Evolutionary conservation across 106 monocot species (phyloP), one percentile per base, ranked within the genome.

Genomic region (Triglochin maritima): DNA sequence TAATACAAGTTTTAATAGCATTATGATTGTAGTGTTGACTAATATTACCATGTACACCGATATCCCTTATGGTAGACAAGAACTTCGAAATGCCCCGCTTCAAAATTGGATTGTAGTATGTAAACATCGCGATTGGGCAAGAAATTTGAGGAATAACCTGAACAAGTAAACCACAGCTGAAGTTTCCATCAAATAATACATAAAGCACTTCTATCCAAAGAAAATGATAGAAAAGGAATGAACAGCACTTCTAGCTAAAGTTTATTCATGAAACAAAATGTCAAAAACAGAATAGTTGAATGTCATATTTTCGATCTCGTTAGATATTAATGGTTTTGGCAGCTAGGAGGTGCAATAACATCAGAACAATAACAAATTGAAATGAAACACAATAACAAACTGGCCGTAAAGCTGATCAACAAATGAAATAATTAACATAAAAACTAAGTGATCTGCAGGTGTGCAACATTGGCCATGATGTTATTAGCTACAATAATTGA

Each of bases 71-170:
- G 49, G 74, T 79, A 60, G 81, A 79, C 85, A 96, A 85, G 76
- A 96, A 96, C 47, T 87, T 76, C 54, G 60, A 79, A 49, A 80
- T 69, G 17, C 95, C 87, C 62, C 81, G 90, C 74, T 96, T 96
- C 76, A 96, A 72, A 56, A 96, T 96, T 13, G 87, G 95, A 61
- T 96, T 96, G 73, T 96, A 96, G 81, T 96, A 96, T 58, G 90
- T 58, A 71, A 90, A 96, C 3, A 96, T 68, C 42, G 87, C 90
- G 72, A 96, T 73, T 47, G 95, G 95, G 63, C 90, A 88, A 13
- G 95, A 90, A 43, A 96, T 62, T 69, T 96, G 86, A 64, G 95
- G 95, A 61, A 84, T 55, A 46, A 87, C 82, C 93, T 94, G 78
- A 29, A 1, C 9, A 11, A 52, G 11, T 8, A 52, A 52, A 52